Conservation (phyloP, 225 moss, liverwort and hornwort genomes). For the Sphagnum tenellum region DNA sequence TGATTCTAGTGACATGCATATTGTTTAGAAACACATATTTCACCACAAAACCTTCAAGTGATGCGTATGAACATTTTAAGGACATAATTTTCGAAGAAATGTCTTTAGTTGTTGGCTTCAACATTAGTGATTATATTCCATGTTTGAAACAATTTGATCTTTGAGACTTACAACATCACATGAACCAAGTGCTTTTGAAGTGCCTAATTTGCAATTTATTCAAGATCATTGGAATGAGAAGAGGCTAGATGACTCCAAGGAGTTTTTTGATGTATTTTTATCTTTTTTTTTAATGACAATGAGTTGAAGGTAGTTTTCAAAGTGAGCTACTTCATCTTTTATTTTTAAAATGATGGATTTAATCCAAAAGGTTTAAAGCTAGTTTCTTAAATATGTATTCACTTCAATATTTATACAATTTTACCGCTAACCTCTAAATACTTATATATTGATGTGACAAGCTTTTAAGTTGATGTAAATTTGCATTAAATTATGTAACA, state of each 20-base stretch:
- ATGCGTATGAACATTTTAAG: constrained; percentile 9
- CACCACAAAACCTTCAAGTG: background rate
- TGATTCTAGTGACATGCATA: background rate
- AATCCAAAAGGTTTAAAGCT: no score
- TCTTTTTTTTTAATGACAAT: background rate
- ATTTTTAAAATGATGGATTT: no score
- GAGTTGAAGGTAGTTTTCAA: constrained; percentile 13
- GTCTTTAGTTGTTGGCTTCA: constrained; percentile 31
- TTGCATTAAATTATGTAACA: no score
- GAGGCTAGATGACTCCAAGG: background rate
- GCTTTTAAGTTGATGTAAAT: no score
- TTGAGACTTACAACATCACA: constrained; percentile 15
- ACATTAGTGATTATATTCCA: constrained; percentile 29
- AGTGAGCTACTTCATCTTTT: no score
- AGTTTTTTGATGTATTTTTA: background rate
- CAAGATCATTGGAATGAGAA: background rate
- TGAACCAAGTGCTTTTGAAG: constrained; percentile 14
- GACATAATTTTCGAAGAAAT: constrained; percentile 18
- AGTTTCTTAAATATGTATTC: no score
- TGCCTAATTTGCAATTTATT: constrained; percentile 33
- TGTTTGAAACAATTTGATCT: constrained; percentile 33
- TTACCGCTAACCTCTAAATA: no score
- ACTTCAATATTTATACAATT: no score
- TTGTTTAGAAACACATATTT: constrained; percentile 5
- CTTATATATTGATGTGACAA: no score